These are phyloP conservation scores for Adansonia digitata DNA, from an alignment of 345 rosid species.

Conservation along the genomic window DNA sequence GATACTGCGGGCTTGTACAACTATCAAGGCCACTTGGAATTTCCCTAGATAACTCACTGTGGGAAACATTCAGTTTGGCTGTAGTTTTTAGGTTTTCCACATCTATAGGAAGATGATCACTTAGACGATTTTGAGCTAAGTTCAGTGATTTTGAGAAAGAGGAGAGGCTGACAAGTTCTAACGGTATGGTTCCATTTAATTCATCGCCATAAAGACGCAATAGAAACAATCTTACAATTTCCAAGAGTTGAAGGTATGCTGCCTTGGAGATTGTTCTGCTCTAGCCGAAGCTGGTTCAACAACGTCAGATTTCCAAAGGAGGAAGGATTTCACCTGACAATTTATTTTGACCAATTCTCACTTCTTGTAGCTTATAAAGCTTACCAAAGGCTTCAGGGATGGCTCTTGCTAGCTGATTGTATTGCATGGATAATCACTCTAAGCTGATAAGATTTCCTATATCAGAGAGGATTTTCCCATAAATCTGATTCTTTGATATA, in stretches of 20 bases:
- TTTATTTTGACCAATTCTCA: background rate
- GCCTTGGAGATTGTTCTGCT: background rate
- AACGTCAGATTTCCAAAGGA: background rate
- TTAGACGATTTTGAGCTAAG: background rate
- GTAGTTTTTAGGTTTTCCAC: background rate
- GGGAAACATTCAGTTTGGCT: background rate
- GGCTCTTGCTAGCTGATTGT: background rate
- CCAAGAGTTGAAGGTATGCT: conserved; percentile 5
- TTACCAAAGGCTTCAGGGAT: background rate
- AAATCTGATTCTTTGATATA: background rate
- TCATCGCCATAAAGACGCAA: background rate
- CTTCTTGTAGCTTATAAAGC: background rate
- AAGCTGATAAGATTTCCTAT: background rate
- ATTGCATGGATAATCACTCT: background rate
- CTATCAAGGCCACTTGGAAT: background rate
- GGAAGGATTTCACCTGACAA: background rate
- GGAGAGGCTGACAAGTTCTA: background rate
- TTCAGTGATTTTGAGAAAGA: background rate
- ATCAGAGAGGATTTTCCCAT: background rate
- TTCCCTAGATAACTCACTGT: background rate
- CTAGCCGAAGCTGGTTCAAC: background rate
- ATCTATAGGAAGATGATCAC: background rate
- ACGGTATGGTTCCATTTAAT: background rate
- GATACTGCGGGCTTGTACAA: background rate
- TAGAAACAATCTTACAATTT: background rate